Base-by-base conservation (phyloP, 305 asterid species). In the Coffea humblotiana region DNA sequence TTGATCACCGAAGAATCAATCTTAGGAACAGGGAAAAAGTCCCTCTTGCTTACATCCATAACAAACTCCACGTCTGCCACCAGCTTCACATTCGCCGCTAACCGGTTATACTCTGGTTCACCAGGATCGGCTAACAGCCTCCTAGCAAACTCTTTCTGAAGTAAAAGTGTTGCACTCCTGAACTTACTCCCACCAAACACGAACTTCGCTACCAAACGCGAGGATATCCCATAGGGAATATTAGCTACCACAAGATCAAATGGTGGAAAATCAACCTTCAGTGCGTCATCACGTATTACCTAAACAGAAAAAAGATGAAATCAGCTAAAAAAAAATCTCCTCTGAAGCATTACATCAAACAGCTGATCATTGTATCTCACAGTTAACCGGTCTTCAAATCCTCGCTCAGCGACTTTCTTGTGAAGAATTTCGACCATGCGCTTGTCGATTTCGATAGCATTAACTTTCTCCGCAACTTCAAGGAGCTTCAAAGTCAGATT, bases 41-140 rank as follows among this genome's bases (percentile, higher is more conserved):
- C 97, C 86, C 90, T 88, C 87, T 94, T 94, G 91, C 99, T 94
- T 58, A 96, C 99, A 74, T 96, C 88, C 98, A 91, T 91, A 40
- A 96, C 86, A 54, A 90, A 89, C 88, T 96, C 97, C 68, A 96
- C 90, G 29, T 89, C 92, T 19, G 99, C 97, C 82, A 91, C 84
- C 71, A 96, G 91, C 81, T 85, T 91, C 88, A 94, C 87, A 48
- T 96, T 94, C 75, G 92, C 94, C 0, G 98, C 93, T 78, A 96
- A 84, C 68, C 99, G 89, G 83, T 91, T 94, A 67, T 89, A 96
- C 83, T 90, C 97, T 0, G 96, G 85, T 71, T 94, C 97, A 3
- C 98, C 99, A 1, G 98, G 97, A 78, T 91, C 88, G 9, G 98
- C 96, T 67, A 92, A 37, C 68, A 96, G 88, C 87, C 97, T 89